Conservation (phyloP, 2,329 filamentous ascomycete genomes). For the Fusarium falciforme region DNA sequence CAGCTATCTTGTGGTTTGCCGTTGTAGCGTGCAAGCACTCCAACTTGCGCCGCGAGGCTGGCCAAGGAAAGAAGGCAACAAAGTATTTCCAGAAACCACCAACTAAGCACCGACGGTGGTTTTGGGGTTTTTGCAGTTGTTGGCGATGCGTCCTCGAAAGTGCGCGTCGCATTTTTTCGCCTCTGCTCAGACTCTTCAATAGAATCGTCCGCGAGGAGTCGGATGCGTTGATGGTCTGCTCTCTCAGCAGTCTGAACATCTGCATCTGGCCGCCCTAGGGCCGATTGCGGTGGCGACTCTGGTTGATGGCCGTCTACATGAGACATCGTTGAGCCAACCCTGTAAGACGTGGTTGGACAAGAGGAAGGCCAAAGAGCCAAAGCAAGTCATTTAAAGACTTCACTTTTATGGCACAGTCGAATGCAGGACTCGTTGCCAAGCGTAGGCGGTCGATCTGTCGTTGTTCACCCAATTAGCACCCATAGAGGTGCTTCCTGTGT, state of each 20-base stretch:
- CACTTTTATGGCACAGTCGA: neutral
- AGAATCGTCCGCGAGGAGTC: neutral
- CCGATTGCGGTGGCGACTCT: neutral
- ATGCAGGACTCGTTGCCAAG: neutral
- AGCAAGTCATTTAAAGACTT: neutral
- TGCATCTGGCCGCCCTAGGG: neutral
- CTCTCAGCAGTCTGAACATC: neutral
- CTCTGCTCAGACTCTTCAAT: neutral
- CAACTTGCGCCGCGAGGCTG: neutral
- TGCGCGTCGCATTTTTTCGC: neutral
- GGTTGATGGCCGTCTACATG: neutral
- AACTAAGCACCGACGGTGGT: neutral
- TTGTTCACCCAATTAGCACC: neutral
- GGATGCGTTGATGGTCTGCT: neutral
- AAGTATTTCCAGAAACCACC: neutral
- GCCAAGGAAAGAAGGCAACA: neutral
- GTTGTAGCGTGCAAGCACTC: neutral
- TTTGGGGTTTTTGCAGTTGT: neutral
- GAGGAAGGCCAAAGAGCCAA: neutral
- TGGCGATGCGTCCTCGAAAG: neutral
- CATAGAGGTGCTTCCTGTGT: neutral
- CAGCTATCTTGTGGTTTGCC: neutral
- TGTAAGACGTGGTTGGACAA: too few relatives aligned
- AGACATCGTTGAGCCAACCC: neutral
- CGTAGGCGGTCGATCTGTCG: neutral